phyloP scores from a whole-genome alignment of 2,329 filamentous ascomycete genomes.

The Epicoccum sorghinum region DNA sequence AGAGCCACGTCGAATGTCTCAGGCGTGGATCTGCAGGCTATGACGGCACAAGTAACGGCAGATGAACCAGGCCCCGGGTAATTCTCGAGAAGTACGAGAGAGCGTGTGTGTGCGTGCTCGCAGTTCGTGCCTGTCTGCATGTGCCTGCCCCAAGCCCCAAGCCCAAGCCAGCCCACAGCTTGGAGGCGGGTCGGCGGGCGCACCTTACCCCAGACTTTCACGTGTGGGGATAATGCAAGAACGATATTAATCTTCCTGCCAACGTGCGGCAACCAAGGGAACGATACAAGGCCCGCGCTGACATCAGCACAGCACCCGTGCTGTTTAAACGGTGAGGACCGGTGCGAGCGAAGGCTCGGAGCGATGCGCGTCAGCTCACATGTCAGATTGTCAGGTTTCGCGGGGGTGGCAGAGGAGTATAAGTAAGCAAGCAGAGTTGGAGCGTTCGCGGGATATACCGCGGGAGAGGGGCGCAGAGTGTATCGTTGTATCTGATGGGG shows the following conservation, averaged over 20 bases:
- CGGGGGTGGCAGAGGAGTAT: not conserved
- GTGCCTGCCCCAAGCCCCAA: too few species aligned
- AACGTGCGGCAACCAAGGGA: too few species aligned
- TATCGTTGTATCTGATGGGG: not conserved
- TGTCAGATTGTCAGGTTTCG: not conserved
- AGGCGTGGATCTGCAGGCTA: not conserved
- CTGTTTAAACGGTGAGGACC: constrained; percentile 11
- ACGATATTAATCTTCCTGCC: not conserved
- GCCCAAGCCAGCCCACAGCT: too few species aligned
- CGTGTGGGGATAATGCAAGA: not conserved
- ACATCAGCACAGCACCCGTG: not conserved
- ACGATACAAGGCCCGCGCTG: not conserved
- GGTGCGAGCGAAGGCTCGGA: constrained; percentile 3
- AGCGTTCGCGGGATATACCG: not conserved
- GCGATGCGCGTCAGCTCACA: constrained; percentile 3
- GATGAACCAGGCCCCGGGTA: not conserved
- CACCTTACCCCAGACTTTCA: constrained; percentile 13
- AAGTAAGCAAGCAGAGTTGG: not conserved
- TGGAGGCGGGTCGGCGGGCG: not conserved
- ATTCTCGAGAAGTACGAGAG: not conserved
- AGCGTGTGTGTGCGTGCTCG: too few species aligned
- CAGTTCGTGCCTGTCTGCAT: not conserved
- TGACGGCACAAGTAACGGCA: too few species aligned
- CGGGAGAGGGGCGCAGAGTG: not conserved
- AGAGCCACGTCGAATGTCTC: not conserved